Evolutionary conservation across 2,329 filamentous ascomycete genomes (phyloP).

Genomic region (Truncatella angustata): DNA sequence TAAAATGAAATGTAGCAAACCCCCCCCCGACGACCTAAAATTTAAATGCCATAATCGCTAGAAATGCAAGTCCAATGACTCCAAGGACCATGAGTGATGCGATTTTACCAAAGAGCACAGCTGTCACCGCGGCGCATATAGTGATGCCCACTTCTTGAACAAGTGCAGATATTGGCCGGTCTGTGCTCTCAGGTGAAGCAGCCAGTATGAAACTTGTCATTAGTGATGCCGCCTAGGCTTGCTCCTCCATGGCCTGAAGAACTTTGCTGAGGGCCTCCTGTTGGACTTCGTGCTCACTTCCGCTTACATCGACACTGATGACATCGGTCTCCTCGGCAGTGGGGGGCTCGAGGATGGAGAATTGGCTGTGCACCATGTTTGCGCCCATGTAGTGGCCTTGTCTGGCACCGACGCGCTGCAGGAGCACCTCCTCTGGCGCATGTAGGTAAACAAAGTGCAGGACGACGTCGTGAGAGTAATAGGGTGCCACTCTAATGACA

Average conservation of each 20-base stretch:
- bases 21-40: too few species aligned
- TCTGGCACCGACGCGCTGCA: constrained; percentile 71
- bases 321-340: constrained; percentile 68
- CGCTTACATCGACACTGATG: constrained; percentile 67
- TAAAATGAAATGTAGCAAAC: too few species aligned
- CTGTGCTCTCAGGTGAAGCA: too few species aligned
- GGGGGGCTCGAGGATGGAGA: constrained; percentile 83
- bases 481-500: constrained; percentile 77
- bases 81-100: too few species aligned
- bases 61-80: too few species aligned
- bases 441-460: constrained; percentile 93
- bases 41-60: too few species aligned
- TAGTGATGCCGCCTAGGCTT: constrained; percentile 20
- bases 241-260: constrained; percentile 49
- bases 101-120: too few species aligned
- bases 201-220: too few species aligned
- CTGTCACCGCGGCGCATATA: too few species aligned
- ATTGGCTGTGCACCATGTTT: constrained; percentile 91
- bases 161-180: too few species aligned
- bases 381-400: constrained; percentile 94
- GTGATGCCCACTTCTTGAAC: too few species aligned
- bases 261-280: constrained; percentile 57
- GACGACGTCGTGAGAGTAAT: constrained; percentile 68
- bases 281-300: constrained; percentile 58
- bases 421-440: constrained; percentile 71